Percentiles rank a stretch among this genome's conserved stretches.
phyloP scores from a whole-genome alignment of 1,284 basidiomycete genomes.

The Bjerkandera adusta region DNA sequence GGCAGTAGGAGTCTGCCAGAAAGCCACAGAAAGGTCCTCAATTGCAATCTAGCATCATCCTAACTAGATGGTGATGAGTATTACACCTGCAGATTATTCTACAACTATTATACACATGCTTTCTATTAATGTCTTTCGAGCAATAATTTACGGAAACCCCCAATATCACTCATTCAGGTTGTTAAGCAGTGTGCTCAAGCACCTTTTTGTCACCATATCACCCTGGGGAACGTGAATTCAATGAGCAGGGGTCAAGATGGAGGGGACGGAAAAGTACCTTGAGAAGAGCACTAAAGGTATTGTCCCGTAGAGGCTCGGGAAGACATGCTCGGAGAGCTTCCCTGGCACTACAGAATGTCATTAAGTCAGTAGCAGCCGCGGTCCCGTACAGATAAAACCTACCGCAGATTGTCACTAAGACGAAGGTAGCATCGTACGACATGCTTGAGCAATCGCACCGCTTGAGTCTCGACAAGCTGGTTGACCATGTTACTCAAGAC shows the following conservation, averaged over 20 bases:
- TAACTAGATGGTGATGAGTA: too few species aligned
- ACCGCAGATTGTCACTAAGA: conserved; percentile 95
- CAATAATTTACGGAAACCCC: too few species aligned
- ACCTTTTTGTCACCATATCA: conserved; percentile 95
- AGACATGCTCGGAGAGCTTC: conserved; percentile 96
- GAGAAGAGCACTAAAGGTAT: conserved; percentile 88
- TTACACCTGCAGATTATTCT: too few species aligned
- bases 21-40: too few species aligned
- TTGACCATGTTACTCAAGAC: conserved; percentile 99
- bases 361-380: too few species aligned
- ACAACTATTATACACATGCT: too few species aligned
- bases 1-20: too few species aligned
- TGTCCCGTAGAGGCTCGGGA: conserved; percentile 94
- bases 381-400: conserved; percentile 31
- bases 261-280: conserved; percentile 51
- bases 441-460: conserved; percentile 95
- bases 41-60: too few species aligned
- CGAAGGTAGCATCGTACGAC: conserved; percentile 97
- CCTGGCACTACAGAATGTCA: conserved; percentile 63
- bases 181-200: conserved; percentile 91
- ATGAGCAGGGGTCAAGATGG: neutral
- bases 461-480: conserved; percentile 95
- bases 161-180: conserved; percentile 78
- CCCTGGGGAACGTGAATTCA: conserved; percentile 47
- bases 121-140: too few species aligned